phyloP scores from a whole-genome alignment of 345 rosid genomes.

The Rhodamnia rubescens region DNA sequence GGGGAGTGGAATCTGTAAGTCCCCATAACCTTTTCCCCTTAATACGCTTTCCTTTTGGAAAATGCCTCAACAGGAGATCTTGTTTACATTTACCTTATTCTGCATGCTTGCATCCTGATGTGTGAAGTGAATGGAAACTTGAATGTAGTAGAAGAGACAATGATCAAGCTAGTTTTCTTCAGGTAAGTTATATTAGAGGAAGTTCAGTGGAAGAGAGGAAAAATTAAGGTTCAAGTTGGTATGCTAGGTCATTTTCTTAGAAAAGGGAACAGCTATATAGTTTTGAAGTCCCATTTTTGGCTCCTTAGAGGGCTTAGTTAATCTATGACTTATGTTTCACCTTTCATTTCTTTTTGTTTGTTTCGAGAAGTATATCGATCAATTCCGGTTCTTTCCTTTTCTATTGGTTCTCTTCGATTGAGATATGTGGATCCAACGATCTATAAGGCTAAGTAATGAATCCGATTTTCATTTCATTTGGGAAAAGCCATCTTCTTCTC shows the following conservation, averaged over 20 bases:
- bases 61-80: not conserved
- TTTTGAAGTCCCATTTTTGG: not conserved
- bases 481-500: not conserved
- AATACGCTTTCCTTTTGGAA: not conserved
- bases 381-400: not conserved
- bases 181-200: not conserved
- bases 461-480: accelerated
- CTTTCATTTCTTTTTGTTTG: not conserved
- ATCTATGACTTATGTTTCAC: not conserved
- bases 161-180: not conserved
- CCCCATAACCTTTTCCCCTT: not conserved
- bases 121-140: not conserved
- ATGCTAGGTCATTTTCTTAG: not conserved
- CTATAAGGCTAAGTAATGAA: not conserved
- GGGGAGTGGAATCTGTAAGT: constrained; percentile 47
- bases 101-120: not conserved
- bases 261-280: not conserved
- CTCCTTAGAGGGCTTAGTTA: not conserved
- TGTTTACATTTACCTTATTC: not conserved
- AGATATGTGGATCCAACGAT: not conserved
- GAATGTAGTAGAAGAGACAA: not conserved
- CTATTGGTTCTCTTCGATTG: not conserved
- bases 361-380: not conserved
- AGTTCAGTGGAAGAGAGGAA: not conserved
- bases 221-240: not conserved